A percentile compares a stretch with the other conserved stretches of the same genome.
phyloP scores from a whole-genome alignment of 495 filamentous ascomycete species.

The Clohesyomyces aquaticus region DNA sequence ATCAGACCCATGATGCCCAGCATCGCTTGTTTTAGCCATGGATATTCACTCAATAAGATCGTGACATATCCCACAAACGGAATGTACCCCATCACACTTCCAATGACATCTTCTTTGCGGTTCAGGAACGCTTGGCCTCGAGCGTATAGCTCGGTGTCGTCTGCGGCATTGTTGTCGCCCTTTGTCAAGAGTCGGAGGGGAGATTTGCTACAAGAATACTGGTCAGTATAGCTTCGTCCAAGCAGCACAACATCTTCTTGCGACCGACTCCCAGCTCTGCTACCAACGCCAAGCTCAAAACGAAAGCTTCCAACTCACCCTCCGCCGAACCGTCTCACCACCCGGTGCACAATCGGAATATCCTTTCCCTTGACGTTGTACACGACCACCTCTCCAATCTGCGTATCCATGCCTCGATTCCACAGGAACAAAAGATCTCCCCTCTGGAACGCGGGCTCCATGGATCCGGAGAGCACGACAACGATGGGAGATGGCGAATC shows the following conservation, averaged over 20 bases:
- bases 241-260: conserved; percentile 25
- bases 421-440: conserved; percentile 93
- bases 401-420: conserved; percentile 81
- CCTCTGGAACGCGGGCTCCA: conserved; percentile 97
- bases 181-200: conserved; percentile 83
- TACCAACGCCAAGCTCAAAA: conserved; percentile 25
- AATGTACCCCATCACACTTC: conserved; percentile 90
- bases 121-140: conserved; percentile 81
- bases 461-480: conserved; percentile 89
- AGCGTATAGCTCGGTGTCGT: conserved; percentile 93
- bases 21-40: conserved; percentile 95
- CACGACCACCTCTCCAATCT: conserved; percentile 88
- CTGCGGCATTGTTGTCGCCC: conserved; percentile 93
- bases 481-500: conserved; percentile 93
- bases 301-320: conserved; percentile 46
- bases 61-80: conserved; percentile 97
- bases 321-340: conserved; percentile 61
- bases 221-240: conserved; percentile 36
- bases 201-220: conserved; percentile 32
- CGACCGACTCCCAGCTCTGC: conserved; percentile 2
- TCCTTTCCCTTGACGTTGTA: conserved; percentile 92
- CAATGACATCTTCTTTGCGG: conserved; percentile 85
- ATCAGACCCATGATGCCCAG: conserved; percentile 93
- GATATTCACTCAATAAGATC: conserved; percentile 93
- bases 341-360: conserved; percentile 90